Conservation (phyloP, 2,329 filamentous ascomycete species). For the Hymenoscyphus fraxineus region DNA sequence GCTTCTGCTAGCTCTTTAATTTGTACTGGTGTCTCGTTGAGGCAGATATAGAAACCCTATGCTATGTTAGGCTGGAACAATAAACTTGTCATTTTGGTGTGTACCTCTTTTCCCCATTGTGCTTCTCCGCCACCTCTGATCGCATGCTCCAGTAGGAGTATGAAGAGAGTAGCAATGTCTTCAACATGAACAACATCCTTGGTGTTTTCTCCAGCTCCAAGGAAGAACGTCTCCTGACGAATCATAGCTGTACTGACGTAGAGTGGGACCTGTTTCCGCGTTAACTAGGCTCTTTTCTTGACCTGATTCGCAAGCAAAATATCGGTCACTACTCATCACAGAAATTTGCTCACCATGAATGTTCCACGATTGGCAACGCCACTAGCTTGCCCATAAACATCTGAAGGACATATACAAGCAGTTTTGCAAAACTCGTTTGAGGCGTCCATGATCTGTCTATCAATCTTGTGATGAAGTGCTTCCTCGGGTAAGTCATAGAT, state of each 20-base stretch:
- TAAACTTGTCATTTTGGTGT: background rate
- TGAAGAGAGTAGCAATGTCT: background rate
- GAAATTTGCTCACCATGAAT: background rate
- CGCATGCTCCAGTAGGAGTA: background rate
- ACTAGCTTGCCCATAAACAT: background rate
- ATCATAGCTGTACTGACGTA: background rate
- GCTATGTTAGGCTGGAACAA: background rate
- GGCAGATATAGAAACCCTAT: background rate
- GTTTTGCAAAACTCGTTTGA: background rate
- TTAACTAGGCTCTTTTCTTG: background rate
- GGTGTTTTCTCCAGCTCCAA: background rate
- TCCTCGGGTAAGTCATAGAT: background rate
- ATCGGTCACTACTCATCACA: background rate
- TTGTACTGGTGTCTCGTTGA: constrained; percentile 1
- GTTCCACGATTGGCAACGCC: background rate
- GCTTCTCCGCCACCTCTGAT: background rate
- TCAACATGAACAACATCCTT: background rate
- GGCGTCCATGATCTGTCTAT: background rate
- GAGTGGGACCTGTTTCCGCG: background rate
- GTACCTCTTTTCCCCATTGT: background rate
- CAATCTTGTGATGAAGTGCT: background rate
- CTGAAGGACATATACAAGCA: constrained; percentile 1
- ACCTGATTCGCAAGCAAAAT: background rate
- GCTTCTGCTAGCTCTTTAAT: background rate
- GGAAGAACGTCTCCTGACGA: background rate